Percentiles rank a stretch among this genome's conserved stretches.
These are phyloP conservation scores for Lecanicillium sp. DNA, from an alignment of 2,329 filamentous ascomycete genomes.

Conservation along the genomic window DNA sequence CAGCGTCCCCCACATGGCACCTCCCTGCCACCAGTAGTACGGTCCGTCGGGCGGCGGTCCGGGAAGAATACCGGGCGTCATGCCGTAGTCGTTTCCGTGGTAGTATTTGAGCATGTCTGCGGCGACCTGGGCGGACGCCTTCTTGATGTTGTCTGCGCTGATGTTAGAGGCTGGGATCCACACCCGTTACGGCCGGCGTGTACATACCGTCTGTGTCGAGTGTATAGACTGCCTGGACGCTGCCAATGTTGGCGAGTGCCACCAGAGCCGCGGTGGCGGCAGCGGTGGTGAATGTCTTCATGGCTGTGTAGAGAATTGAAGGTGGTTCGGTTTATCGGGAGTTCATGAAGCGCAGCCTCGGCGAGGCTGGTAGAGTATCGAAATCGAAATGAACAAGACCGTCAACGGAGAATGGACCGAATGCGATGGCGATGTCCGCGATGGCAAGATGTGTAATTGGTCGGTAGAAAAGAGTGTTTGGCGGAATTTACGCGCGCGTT, in stretches of 20 bases:
- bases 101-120: slow-evolving; percentile 43
- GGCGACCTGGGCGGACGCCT: slow-evolving; percentile 33
- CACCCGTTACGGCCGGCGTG: not conserved
- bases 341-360: not conserved
- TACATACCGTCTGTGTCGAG: slow-evolving; percentile 16
- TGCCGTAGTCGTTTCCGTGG: slow-evolving; percentile 38
- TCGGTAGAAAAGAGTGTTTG: not conserved
- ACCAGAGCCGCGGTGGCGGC: slow-evolving; percentile 19
- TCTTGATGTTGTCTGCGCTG: slow-evolving; percentile 31
- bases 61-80: slow-evolving; percentile 42
- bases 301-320: slow-evolving; percentile 5
- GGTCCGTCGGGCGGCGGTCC: slow-evolving; percentile 39
- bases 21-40: slow-evolving; percentile 64
- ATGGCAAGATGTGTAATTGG: not conserved
- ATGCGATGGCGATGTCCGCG: not conserved
- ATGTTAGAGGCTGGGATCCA: not conserved
- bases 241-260: slow-evolving; percentile 18
- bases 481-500: not conserved
- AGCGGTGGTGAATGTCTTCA: slow-evolving; percentile 20
- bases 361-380: not conserved
- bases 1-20: slow-evolving; percentile 55
- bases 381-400: not conserved
- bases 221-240: slow-evolving; percentile 3
- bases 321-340: too few species aligned
- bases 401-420: not conserved